Conservation (phyloP, 2,329 filamentous ascomycete species). For the Ceratocystis ficicola region DNA sequence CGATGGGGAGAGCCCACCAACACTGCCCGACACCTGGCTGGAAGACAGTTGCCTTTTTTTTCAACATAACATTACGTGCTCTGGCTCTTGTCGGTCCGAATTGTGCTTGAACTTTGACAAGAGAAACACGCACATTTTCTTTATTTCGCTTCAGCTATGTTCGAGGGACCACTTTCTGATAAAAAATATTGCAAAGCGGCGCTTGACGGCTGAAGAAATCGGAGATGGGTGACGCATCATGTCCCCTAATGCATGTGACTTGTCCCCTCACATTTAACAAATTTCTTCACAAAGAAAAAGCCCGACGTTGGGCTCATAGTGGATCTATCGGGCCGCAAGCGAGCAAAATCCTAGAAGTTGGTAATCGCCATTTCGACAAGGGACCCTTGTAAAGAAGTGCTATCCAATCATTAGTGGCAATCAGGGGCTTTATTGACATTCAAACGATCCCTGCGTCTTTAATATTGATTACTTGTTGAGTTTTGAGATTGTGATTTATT, state of each 20-base stretch:
- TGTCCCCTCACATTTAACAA: background rate
- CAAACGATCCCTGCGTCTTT: background rate
- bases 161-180: too few species aligned
- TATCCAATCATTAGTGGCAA: background rate
- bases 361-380: background rate
- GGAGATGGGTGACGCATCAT: background rate
- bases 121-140: background rate
- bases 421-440: background rate
- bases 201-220: background rate
- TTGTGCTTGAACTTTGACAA: background rate
- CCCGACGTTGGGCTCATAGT: constrained; percentile 2
- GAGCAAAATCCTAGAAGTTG: background rate
- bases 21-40: background rate
- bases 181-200: too few species aligned
- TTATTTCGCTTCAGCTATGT: too few species aligned
- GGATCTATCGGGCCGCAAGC: constrained; percentile 4
- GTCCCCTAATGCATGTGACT: background rate
- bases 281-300: background rate
- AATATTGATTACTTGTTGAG: background rate
- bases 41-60: too few species aligned
- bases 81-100: background rate
- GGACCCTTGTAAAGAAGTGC: background rate
- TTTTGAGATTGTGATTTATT: background rate
- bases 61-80: background rate
- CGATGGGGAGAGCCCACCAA: background rate